Evolutionary conservation across 2,329 filamentous ascomycete species (phyloP).

Genomic region (Colletotrichum endophyticum): DNA sequence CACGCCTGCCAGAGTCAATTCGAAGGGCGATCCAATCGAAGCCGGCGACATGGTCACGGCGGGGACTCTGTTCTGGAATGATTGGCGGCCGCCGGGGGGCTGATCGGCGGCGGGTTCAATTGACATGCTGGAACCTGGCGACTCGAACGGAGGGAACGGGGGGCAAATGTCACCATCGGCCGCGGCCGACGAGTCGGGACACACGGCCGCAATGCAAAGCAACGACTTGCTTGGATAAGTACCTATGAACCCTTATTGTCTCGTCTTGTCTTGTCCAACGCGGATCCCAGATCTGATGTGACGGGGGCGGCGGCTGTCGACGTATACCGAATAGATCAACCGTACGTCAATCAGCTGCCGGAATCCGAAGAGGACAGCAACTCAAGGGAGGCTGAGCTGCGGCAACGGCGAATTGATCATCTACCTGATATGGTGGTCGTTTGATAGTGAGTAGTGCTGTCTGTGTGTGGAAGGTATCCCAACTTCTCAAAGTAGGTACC

Average conservation of each 20-base stretch:
- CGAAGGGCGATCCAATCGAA: background rate
- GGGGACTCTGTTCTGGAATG: background rate
- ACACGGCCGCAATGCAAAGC: background rate
- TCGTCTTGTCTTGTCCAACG: background rate
- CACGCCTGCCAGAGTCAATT: background rate
- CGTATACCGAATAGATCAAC: background rate
- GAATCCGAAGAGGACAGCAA: background rate
- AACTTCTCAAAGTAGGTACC: background rate
- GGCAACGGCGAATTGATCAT: background rate
- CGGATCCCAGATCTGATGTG: constrained; percentile 3
- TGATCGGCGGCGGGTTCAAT: constrained; percentile 2
- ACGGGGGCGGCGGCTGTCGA: background rate
- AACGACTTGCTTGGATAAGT: background rate
- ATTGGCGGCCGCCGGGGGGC: background rate
- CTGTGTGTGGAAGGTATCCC: background rate
- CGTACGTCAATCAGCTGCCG: background rate
- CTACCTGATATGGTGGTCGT: background rate
- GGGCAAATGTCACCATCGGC: background rate
- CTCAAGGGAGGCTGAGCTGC: background rate
- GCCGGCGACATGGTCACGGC: background rate
- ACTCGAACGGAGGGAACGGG: background rate
- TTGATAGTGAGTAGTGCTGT: background rate
- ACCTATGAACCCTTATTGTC: background rate
- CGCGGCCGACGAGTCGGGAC: background rate
- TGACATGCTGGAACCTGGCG: background rate